A percentile compares a stretch with the other conserved stretches of the same genome.
Evolutionary conservation across 305 asterid species (phyloP).

Genomic region (Fraxinus platypoda): DNA sequence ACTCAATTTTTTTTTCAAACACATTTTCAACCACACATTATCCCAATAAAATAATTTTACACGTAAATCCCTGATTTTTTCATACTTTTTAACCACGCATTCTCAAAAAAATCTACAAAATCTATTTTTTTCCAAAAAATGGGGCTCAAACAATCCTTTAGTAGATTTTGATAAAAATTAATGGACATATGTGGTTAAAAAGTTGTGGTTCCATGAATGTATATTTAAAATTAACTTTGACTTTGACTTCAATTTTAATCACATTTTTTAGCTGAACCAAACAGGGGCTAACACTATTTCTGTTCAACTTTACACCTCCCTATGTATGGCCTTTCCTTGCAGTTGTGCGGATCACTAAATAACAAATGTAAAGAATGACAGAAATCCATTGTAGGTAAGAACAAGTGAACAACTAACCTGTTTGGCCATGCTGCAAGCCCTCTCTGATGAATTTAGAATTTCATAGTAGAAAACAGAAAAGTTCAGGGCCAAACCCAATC

Average conservation of each 20-base stretch:
- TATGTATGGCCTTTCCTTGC: background rate
- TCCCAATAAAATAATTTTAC: background rate
- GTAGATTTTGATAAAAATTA: background rate
- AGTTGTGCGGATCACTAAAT: background rate
- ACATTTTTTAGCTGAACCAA: background rate
- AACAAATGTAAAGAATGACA: background rate
- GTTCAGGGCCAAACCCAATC: constrained; percentile 66
- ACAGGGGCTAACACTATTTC: background rate
- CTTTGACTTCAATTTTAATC: background rate
- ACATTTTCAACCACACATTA: too few relatives aligned
- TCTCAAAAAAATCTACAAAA: background rate
- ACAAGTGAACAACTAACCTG: constrained; percentile 40
- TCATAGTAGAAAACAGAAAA: constrained; percentile 67
- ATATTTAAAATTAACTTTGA: background rate
- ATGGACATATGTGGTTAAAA: background rate
- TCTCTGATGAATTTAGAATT: constrained; percentile 59
- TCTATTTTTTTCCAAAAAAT: too few relatives aligned
- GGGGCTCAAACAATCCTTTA: background rate
- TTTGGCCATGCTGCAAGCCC: constrained; percentile 68
- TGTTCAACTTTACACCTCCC: background rate
- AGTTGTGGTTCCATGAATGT: background rate
- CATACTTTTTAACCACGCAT: background rate
- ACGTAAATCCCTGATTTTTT: too few relatives aligned
- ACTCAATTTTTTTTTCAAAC: too few relatives aligned
- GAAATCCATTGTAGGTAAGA: background rate